Evolutionary conservation across 176 grass and related monocot species (phyloP).

Genomic region (Bonia amplexicaulis): DNA sequence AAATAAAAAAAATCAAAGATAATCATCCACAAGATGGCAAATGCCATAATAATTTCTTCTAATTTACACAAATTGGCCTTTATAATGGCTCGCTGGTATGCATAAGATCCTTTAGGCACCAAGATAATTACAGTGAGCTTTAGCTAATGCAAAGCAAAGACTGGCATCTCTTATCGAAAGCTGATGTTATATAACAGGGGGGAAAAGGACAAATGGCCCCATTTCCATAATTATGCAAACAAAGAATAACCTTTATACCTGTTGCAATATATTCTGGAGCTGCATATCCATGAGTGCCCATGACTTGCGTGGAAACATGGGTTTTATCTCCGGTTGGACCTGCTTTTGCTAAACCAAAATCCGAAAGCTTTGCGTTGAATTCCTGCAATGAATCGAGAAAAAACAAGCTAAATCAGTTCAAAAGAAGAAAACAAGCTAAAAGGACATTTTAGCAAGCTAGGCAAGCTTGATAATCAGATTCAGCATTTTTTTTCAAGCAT

Average conservation of each 20-base stretch:
- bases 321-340: conserved; percentile 96
- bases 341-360: conserved; percentile 97
- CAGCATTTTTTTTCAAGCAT: conserved; percentile 19
- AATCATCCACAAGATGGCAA: not conserved
- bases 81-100: not conserved
- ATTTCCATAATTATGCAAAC: not conserved
- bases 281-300: conserved; percentile 97
- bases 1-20: not conserved
- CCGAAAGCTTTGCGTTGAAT: conserved; percentile 88
- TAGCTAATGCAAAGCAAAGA: not conserved
- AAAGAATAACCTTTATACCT: conserved; percentile 42
- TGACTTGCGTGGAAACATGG: conserved; percentile 97
- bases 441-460: not conserved
- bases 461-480: not conserved
- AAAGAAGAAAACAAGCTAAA: not conserved
- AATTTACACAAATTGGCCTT: not conserved
- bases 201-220: not conserved
- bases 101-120: conserved; percentile 5
- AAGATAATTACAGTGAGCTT: not conserved
- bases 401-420: conserved; percentile 7
- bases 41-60: not conserved
- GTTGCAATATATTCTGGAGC: conserved; percentile 97
- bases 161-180: not conserved
- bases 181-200: not conserved
- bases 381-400: conserved; percentile 53